Base-by-base conservation (phyloP, 2,329 filamentous ascomycete species). In the Penicillium sp. region DNA sequence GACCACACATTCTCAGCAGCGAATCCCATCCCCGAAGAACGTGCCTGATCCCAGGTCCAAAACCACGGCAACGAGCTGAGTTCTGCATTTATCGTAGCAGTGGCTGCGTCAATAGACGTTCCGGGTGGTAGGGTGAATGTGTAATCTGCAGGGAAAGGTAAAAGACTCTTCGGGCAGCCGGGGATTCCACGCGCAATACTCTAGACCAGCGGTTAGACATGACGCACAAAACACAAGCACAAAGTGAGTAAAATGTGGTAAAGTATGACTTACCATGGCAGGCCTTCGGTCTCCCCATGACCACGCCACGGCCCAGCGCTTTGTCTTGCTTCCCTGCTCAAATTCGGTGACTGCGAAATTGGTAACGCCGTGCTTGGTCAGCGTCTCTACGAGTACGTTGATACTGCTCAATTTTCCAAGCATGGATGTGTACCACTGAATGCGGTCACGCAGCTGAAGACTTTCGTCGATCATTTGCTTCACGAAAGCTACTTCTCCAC, bases 401-500 rank as follows among this genome's bases (percentile, higher is more conserved):
- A 88, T 80, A 3, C 90, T 78, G 63, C 88, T 92, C 31, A 90
- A 78, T 67, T 95, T 95, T 0, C 93, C 92, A 0, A 97, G 79
- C 91, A 97, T 95, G 53, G 87, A 87, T 1, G 89, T 94, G 73
- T 94, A 97, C 94, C 94, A 99, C 59, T 84, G 83, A 0, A 96
- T 85, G 10, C 81, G 80, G 0, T 82, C 78, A 19, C 79, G 76
- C 2, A 91, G 76, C 0, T 70, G 58, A 0, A 89, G 72, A 34
- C 87, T 91, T 70, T 95, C 89, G 0, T 82, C 76, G 5, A 96
- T 78, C 61, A 96, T 87, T 6, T 84, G 82, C 1, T 78, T 76
- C 4, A 91, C 86, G 70, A 96, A 96, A 4, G 82, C 84, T 0
- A 90, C 76, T 70, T 96, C 92, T 2, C 92, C 92, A 3, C 91